phyloP scores from a whole-genome alignment of 768 basidiomycete genomes.

The Kwoniella europaea region DNA sequence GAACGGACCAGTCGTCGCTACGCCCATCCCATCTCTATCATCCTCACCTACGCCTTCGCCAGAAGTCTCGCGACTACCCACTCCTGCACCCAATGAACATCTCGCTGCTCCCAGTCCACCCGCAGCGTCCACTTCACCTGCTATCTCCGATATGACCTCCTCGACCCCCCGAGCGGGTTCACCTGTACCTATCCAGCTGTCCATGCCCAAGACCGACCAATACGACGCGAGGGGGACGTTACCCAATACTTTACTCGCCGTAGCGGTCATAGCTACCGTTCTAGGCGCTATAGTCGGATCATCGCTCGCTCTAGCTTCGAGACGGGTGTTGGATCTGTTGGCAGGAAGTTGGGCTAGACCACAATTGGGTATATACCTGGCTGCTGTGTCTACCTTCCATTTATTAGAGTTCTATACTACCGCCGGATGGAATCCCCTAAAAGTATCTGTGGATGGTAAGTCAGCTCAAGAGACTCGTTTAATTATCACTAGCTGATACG shows the following conservation, averaged over 20 bases:
- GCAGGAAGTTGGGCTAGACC: conserved; percentile 69
- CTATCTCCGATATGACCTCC: conserved; percentile 5
- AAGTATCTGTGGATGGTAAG: conserved; percentile 91
- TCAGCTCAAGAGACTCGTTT: conserved; percentile 25
- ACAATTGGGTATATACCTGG: conserved; percentile 80
- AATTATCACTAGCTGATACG: conserved; percentile 20
- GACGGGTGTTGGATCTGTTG: conserved; percentile 20
- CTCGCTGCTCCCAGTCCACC: not conserved
- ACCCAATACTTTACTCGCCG: conserved; percentile 87
- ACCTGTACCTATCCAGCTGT: not conserved
- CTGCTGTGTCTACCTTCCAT: conserved; percentile 85
- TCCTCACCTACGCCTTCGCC: conserved; percentile 22
- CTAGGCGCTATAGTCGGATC: conserved; percentile 74
- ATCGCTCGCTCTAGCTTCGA: conserved; percentile 61
- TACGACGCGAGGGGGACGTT: conserved; percentile 64
- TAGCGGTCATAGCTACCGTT: conserved; percentile 78
- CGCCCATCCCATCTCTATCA: conserved; percentile 22
- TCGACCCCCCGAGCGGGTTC: conserved; percentile 19
- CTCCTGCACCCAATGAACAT: conserved; percentile 15
- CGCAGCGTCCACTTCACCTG: not conserved
- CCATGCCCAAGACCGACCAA: conserved; percentile 41
- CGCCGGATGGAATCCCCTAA: conserved; percentile 91
- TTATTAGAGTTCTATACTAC: conserved; percentile 94
- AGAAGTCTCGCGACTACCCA: conserved; percentile 21
- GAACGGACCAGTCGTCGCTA: not conserved